Percentiles rank a stretch among this genome's conserved stretches.
Evolutionary conservation across 2,329 filamentous ascomycete species (phyloP).

Genomic region (Microcera coccophila): DNA sequence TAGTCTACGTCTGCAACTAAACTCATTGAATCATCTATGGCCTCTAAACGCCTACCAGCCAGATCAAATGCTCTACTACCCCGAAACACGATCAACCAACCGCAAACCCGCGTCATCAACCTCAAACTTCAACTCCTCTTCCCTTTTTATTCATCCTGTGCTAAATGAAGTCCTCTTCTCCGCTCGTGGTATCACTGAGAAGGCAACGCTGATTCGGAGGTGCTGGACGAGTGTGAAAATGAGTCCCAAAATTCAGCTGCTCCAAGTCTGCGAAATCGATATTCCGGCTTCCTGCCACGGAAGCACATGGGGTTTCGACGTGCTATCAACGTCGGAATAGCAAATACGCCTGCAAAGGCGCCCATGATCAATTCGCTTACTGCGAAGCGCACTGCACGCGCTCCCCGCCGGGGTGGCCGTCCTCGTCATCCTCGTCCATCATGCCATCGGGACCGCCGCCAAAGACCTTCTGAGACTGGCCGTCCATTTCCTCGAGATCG

Average conservation of each 20-base stretch:
- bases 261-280: conserved; percentile 5
- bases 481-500: conserved; percentile 80
- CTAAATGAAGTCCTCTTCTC: conserved; percentile 10
- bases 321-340: conserved; percentile 16
- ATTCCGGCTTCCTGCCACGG: conserved; percentile 6
- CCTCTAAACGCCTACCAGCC: conserved; percentile 37
- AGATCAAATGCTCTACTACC: conserved; percentile 30
- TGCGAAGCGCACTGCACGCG: conserved; percentile 84
- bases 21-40: conserved; percentile 40
- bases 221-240: conserved; percentile 11
- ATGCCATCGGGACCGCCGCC: conserved; percentile 57
- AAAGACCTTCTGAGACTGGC: conserved; percentile 59
- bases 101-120: conserved; percentile 14
- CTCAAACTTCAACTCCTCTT: conserved; percentile 9
- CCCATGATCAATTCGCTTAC: conserved; percentile 48
- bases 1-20: conserved; percentile 33
- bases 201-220: conserved; percentile 21
- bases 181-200: conserved; percentile 27
- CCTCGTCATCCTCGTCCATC: conserved; percentile 75
- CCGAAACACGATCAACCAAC: conserved; percentile 20
- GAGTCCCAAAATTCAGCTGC: conserved; percentile 19
- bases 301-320: conserved; percentile 13
- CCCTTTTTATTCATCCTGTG: conserved; percentile 9
- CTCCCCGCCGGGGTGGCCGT: conserved; percentile 69
- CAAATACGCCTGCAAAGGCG: conserved; percentile 11